Percentiles rank a stretch among this genome's conserved stretches.
Conservation (phyloP, 345 rosid genomes). For the Excoecaria agallocha region DNA sequence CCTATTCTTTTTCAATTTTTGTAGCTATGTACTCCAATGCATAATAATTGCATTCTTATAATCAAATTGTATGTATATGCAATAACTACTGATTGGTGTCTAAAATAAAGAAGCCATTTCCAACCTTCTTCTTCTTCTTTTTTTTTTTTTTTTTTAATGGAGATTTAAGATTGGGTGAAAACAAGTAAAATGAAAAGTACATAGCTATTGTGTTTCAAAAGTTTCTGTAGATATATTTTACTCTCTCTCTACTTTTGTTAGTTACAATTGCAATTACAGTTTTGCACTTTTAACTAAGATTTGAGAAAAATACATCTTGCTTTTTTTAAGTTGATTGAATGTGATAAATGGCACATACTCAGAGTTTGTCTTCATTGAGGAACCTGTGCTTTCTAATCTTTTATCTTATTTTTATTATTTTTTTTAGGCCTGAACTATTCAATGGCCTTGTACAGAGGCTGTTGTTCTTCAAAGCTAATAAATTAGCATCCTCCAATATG, state of each 20-base stretch:
- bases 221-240: background rate
- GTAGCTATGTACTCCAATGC: background rate
- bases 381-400: background rate
- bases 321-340: slow-evolving; percentile 6
- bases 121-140: background rate
- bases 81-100: background rate
- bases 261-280: background rate
- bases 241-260: background rate
- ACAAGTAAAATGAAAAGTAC: background rate
- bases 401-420: slow-evolving; percentile 3
- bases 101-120: background rate
- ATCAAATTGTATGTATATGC: background rate
- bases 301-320: background rate
- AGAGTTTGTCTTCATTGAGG: background rate
- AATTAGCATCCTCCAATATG: slow-evolving; percentile 30
- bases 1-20: background rate
- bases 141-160: background rate
- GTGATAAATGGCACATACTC: background rate
- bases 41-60: background rate
- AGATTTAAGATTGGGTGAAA: background rate
- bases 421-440: slow-evolving; percentile 50
- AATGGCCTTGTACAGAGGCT: slow-evolving; percentile 49
- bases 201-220: background rate
- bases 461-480: slow-evolving; percentile 37
- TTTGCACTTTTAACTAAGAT: background rate